These are phyloP conservation scores for Sphaerulina populicola DNA, from an alignment of 2,329 filamentous ascomycete species.

Conservation along the genomic window DNA sequence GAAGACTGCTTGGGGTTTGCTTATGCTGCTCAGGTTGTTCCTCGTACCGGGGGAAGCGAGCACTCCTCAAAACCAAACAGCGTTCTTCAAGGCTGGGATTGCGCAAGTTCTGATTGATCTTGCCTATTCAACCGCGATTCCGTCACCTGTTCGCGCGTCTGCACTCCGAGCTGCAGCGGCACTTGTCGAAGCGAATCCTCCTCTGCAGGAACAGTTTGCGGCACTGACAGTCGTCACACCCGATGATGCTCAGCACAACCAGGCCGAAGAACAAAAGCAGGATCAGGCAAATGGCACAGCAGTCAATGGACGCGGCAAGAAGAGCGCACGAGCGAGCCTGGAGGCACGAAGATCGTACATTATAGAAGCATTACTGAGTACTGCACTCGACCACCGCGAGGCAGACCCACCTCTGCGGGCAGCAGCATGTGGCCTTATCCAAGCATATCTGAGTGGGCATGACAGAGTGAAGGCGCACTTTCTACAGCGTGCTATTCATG, in stretches of 20 bases:
- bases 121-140: slow-evolving; percentile 65
- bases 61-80: slow-evolving; percentile 72
- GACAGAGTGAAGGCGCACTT: slow-evolving; percentile 77
- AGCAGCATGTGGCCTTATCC: slow-evolving; percentile 80
- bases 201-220: slow-evolving; percentile 80
- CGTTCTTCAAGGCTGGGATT: slow-evolving; percentile 76
- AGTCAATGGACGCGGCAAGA: slow-evolving; percentile 21
- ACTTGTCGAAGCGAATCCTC: slow-evolving; percentile 71
- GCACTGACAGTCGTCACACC: slow-evolving; percentile 60
- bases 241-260: slow-evolving; percentile 14
- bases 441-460: slow-evolving; percentile 83
- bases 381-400: slow-evolving; percentile 60
- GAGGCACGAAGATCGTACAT: slow-evolving; percentile 58
- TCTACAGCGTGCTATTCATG: slow-evolving; percentile 77
- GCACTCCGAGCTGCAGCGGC: slow-evolving; percentile 80
- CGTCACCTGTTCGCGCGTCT: slow-evolving; percentile 73
- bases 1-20: slow-evolving; percentile 82
- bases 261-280: slow-evolving; percentile 16
- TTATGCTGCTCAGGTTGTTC: slow-evolving; percentile 81
- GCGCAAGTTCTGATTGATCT: slow-evolving; percentile 72
- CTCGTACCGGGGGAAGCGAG: slow-evolving; percentile 70
- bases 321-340: slow-evolving; percentile 25
- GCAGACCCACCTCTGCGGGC: slow-evolving; percentile 71
- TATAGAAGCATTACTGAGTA: slow-evolving; percentile 82
- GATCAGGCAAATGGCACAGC: slow-evolving; percentile 25